Evolutionary conservation across 106 monocot genomes (phyloP).

Genomic region (Posidonia australis): DNA sequence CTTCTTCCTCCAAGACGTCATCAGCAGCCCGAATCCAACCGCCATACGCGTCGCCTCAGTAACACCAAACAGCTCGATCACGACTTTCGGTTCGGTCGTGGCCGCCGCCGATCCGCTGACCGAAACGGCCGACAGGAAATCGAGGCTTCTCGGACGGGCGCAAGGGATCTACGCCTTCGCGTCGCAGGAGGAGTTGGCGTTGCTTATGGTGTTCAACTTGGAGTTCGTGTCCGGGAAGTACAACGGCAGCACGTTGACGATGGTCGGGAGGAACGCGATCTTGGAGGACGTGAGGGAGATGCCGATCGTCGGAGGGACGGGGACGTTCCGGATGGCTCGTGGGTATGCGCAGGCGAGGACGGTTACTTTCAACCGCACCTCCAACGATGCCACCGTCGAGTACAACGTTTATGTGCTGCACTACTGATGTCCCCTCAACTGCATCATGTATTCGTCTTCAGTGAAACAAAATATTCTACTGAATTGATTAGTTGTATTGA

Average conservation of each 20-base stretch:
- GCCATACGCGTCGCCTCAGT: background rate
- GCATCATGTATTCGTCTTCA: no score
- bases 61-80: background rate
- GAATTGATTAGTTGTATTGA: no score
- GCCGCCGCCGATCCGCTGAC: constrained; percentile 9
- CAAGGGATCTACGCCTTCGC: constrained; percentile 9
- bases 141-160: constrained; percentile 5
- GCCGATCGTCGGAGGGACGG: constrained; percentile 8
- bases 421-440: no score
- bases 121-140: background rate
- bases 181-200: constrained; percentile 2
- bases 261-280: constrained; percentile 7
- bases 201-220: constrained; percentile 12
- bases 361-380: background rate
- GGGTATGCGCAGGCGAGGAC: constrained; percentile 5
- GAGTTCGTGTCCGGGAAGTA: constrained; percentile 6
- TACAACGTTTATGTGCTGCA: constrained; percentile 8
- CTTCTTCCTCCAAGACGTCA: constrained; percentile 6
- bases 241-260: constrained; percentile 13
- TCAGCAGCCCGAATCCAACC: constrained; percentile 5
- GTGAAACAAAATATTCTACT: no score
- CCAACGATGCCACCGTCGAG: constrained; percentile 5
- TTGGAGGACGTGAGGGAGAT: constrained; percentile 12
- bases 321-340: constrained; percentile 4
- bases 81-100: background rate